Evolutionary conservation across 225 moss, liverwort and hornwort genomes (phyloP), one percentile per base, ranked within the genome.

Genomic region (Marchantia paleacea): DNA sequence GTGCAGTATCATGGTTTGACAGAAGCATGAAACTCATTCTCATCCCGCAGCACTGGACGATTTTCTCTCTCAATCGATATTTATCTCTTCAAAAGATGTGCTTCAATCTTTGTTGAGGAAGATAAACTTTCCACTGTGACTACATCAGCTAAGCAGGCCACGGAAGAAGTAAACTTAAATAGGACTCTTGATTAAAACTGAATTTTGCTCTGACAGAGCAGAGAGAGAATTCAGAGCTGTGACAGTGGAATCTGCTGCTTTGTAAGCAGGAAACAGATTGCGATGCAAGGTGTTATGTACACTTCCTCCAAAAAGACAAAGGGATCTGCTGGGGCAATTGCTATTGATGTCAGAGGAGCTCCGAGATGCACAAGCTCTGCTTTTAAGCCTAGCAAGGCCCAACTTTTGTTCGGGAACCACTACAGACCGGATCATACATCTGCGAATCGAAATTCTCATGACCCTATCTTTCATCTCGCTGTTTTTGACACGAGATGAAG

Each of bases 371-470:
- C 55, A 55, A 13, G 57, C 29, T 3, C 16, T 75, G 0, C 55
- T 75, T 19, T 4, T 58, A 19, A 25, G 15, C 16, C 31, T 75
- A 53, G 29, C 57, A 75, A 29, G n/a, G 11, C 55, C 75, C 8
- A 57, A 57, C 15, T 73, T 73, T 7, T 52, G 73, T 16, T 52
- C 73, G 20, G 52, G 13, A 54, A 54, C 73, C 73, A 73, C 73
- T 22, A 70, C 48, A 8, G 53, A 73, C 26, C 30, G 10, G 20
- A 75, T 58, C 12, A 55, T 58, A 57, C 57, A 29, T 55, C 55
- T 75, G 4, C 25, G 75, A 30, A 12, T 75, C 16, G 57, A 55
- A 12, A 58, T 75, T 16, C 57, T 75, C 28, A 55, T 52, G 57
- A 19, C 30, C n/a, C 55, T 58, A 9, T 75, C 55, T 5, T 7